Conservation (phyloP, 2,329 filamentous ascomycete genomes). For the Verticillium isaacii region DNA sequence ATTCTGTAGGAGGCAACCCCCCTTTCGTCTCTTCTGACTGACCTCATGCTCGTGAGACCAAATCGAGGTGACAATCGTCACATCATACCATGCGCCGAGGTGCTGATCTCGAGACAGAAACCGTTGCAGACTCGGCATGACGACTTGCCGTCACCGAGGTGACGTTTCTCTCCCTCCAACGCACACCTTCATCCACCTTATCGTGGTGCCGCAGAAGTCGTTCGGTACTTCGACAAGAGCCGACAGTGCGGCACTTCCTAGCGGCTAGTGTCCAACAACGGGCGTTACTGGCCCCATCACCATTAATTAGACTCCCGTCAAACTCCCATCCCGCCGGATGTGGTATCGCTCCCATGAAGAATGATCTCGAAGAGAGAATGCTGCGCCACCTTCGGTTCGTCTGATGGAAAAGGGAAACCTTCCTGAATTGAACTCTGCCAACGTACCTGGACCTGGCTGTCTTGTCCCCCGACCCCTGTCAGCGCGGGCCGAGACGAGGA, state of each 20-base stretch:
- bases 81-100: not conserved
- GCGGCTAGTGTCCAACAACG: not conserved
- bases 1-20: not conserved
- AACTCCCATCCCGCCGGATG: not conserved
- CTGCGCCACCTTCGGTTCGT: not conserved
- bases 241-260: not conserved
- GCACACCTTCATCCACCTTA: not conserved
- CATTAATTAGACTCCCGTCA: not conserved
- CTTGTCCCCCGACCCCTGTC: not conserved
- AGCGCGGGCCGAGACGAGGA: slow-evolving; percentile 1
- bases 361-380: not conserved
- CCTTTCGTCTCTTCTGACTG: too few relatives aligned
- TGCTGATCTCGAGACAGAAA: not conserved
- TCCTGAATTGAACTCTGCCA: not conserved
- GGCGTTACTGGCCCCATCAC: not conserved
- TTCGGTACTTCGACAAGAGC: not conserved
- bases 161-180: not conserved
- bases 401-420: not conserved
- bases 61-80: not conserved
- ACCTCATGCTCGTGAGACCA: not conserved
- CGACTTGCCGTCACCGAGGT: not conserved
- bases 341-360: not conserved
- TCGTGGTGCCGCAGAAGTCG: not conserved
- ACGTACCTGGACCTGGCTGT: not conserved
- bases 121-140: not conserved